Base-by-base conservation (phyloP, 148 eudicot species). In the Dianthus caryophyllus region DNA sequence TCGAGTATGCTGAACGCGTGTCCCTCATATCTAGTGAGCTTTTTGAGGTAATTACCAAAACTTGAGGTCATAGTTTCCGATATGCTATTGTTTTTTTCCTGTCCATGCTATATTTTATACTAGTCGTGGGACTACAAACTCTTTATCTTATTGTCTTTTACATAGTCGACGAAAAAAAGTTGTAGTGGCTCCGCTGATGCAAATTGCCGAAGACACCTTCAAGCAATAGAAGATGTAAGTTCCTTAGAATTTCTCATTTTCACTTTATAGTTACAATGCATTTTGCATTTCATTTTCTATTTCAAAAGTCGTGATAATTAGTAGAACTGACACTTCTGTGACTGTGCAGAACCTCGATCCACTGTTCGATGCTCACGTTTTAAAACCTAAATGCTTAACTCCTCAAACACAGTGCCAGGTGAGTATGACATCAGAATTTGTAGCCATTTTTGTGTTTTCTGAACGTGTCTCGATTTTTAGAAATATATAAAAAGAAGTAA, bases 401-500 rank as follows among this genome's bases (percentile, higher is more conserved):
- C 46, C 67, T 44, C 49, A 72, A 24, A 62, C 62, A 27, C 63
- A 64, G 79, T 82, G 86, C 64, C 75, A 80, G 74, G 86, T 82
- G 76, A 39, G 10, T 39, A 38, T 68, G 50, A 44, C 20, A 22
- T 39, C n/a, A n/a, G n/a, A n/a, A n/a, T n/a, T n/a, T n/a, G n/a
- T n/a, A n/a, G n/a, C n/a, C n/a, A n/a, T n/a, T n/a, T n/a, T n/a
- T n/a, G n/a, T n/a, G n/a, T n/a, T n/a, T n/a, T n/a, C n/a, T n/a
- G n/a, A n/a, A n/a, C n/a, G n/a, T n/a, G n/a, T n/a, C n/a, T n/a
- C n/a, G n/a, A n/a, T n/a, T n/a, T n/a, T n/a, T n/a, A n/a, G n/a
- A n/a, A n/a, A n/a, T n/a, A n/a, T n/a, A n/a, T n/a, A n/a, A n/a
- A n/a, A n/a, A n/a, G n/a, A n/a, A n/a, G n/a, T n/a, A n/a, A n/a